Percentiles rank a stretch among this genome's conserved stretches.
These are phyloP conservation scores for Alternaria sp. DNA, from an alignment of 2,329 filamentous ascomycete species.

Conservation along the genomic window DNA sequence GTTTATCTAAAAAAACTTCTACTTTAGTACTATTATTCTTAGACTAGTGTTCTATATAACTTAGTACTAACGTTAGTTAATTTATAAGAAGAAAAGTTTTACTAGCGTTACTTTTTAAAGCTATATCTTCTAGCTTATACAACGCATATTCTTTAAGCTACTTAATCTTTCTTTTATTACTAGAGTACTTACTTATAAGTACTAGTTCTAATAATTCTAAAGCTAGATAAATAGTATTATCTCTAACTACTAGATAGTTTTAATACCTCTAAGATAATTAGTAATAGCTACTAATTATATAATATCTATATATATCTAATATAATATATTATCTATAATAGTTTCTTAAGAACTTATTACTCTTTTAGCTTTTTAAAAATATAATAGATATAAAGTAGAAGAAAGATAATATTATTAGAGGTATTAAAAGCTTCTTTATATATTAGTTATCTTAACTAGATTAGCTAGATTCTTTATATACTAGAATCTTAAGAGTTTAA, in stretches of 20 bases:
- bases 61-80: not conserved
- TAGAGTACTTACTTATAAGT: not conserved
- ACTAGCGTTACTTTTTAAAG: not conserved
- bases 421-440: constrained; percentile 3
- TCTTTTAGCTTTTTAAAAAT: not conserved
- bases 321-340: not conserved
- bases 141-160: not conserved
- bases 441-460: not conserved
- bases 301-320: not conserved
- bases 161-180: not conserved
- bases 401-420: not conserved
- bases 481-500: not conserved
- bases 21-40: not conserved
- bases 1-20: not conserved
- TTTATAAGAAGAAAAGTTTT: not conserved
- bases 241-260: not conserved
- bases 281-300: not conserved
- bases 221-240: not conserved
- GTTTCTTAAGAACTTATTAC: not conserved
- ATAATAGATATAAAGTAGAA: not conserved
- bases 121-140: not conserved
- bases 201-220: not conserved
- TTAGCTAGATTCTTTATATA: not conserved
- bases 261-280: not conserved
- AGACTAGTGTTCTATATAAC: not conserved